A percentile compares a stretch with the other conserved stretches of the same genome.
These are phyloP conservation scores for Rachicladosporium sp. DNA, from an alignment of 2,329 filamentous ascomycete species.

Conservation along the genomic window DNA sequence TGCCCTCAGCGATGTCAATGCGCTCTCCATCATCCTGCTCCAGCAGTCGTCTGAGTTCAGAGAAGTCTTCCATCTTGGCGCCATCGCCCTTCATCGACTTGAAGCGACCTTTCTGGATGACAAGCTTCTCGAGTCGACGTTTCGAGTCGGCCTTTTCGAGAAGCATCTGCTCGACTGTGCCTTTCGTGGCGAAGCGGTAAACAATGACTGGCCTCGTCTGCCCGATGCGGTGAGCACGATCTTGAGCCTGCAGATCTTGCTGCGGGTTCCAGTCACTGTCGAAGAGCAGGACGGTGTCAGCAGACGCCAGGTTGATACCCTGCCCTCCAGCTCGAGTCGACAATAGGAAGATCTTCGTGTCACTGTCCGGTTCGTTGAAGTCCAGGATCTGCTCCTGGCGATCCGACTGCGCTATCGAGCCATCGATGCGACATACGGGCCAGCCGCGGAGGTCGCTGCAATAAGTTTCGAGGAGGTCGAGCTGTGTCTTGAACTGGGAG, in stretches of 20 bases:
- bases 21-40: slow-evolving; percentile 54
- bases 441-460: slow-evolving; percentile 62
- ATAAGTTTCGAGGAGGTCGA: slow-evolving; percentile 85
- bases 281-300: slow-evolving; percentile 86
- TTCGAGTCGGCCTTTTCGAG: slow-evolving; percentile 84
- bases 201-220: slow-evolving; percentile 87
- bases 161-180: slow-evolving; percentile 80
- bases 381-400: slow-evolving; percentile 36
- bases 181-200: slow-evolving; percentile 84
- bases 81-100: slow-evolving; percentile 42
- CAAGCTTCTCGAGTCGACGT: slow-evolving; percentile 79
- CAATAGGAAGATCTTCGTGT: slow-evolving; percentile 63
- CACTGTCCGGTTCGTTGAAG: slow-evolving; percentile 32
- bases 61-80: slow-evolving; percentile 30
- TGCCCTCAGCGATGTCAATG: slow-evolving; percentile 45
- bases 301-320: slow-evolving; percentile 84
- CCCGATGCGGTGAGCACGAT: slow-evolving; percentile 87
- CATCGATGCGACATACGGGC: slow-evolving; percentile 82
- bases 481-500: slow-evolving; percentile 87
- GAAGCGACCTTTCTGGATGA: slow-evolving; percentile 89
- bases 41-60: slow-evolving; percentile 35
- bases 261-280: slow-evolving; percentile 93
- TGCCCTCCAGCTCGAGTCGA: slow-evolving; percentile 87
- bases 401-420: slow-evolving; percentile 60
- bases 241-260: slow-evolving; percentile 91